Base-by-base conservation (phyloP, 2,329 filamentous ascomycete genomes). In the Cordyceps militaris region DNA sequence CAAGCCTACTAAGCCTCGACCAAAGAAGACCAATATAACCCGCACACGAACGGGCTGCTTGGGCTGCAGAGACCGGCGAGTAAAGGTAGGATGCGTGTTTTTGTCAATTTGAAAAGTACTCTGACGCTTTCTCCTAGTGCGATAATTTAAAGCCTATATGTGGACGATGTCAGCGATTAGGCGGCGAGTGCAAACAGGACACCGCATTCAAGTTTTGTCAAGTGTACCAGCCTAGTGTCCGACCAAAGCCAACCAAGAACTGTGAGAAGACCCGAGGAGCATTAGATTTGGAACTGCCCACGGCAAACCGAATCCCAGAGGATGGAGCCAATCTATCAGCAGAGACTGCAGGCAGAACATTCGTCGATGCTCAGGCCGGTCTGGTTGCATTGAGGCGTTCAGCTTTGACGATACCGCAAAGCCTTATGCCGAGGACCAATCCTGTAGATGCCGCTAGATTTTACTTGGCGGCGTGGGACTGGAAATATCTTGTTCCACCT, bases 1-100 rank as follows among this genome's bases (percentile, higher is more conserved):
- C 30, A 63, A 63, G 14, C 63, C 64, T 13, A 63, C 61, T 7
- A 62, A 61, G 3, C 53, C 53, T 11, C 61, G 64, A 4, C 56
- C 19, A 2, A 64, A 64, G 21, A 66, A 66, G 51, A 66, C 63
- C 3, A 61, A 48, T 14, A 66, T 66, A 36, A 57, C 58, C 10
- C 63, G 64, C 13, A 56, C 61, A 9, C 61, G 61, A 2, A 63
- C 60, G 3, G 64, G 64, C 3, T 66, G 64, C 30, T 60, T 49
- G 14, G 49, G 11, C 10, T 66, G 64, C 14, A 44, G 61, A 9
- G 51, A 57, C 14, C 56, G 63, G 10, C 63, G 60, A 6, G 62
- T 59, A 32, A 64, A 64, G 61, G 64, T 66, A 42, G 23, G 36
- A 23, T n/a, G 3, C 3, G 38, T 7, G n/a, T 3, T 14, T 54